Evolutionary conservation across 2,329 filamentous ascomycete genomes (phyloP), one percentile per base, ranked within the genome.

Genomic region (Botrytis byssoidea): DNA sequence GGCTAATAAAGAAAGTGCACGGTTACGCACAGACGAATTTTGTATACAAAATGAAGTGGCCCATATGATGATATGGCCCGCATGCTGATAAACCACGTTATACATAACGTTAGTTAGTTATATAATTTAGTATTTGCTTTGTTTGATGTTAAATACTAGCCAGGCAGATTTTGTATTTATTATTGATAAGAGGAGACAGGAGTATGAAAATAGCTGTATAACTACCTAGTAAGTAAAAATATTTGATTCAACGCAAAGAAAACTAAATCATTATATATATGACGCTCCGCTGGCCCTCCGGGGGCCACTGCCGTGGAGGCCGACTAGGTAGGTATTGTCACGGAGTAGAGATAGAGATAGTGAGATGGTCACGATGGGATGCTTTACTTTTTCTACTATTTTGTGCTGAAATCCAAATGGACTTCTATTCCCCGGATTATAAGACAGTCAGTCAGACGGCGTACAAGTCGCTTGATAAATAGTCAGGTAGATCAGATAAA

Each of bases 231-330:
- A 29, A 18, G 25, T 7, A 18, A 55, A 12, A 7, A n/a, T 55
- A 55, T 25, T 12, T 29, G 14, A 25, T 37, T 25, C 9, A 61
- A 25, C 6, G 35, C 20, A 37, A 60, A n/a, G 10, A 25, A 12
- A 37, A 61, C 2, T 16, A 61, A 16, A 2, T 29, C 29, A 5
- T 29, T 40, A 61, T 14, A n/a, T 40, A 61, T 14, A n/a, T 61
- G 59, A 61, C 59, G 59, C 59, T 61, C 59, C 35, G 59, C 57
- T 59, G 29, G 55, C 55, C 55, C 51, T 55, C 51, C 51, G n/a
- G 51, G 51, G 32, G 32, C 32, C 32, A 32, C 32, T 61, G 59
- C 59, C 59, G 35, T 61, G 59, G 59, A 61, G 59, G 59, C 59
- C 32, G 59, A n/a, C 32, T 61, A 37, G 12, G 59, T 35, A 4